Evolutionary conservation across 1,284 basidiomycete species (phyloP).

Genomic region (Cutaneotrichosporon spelunceum): DNA sequence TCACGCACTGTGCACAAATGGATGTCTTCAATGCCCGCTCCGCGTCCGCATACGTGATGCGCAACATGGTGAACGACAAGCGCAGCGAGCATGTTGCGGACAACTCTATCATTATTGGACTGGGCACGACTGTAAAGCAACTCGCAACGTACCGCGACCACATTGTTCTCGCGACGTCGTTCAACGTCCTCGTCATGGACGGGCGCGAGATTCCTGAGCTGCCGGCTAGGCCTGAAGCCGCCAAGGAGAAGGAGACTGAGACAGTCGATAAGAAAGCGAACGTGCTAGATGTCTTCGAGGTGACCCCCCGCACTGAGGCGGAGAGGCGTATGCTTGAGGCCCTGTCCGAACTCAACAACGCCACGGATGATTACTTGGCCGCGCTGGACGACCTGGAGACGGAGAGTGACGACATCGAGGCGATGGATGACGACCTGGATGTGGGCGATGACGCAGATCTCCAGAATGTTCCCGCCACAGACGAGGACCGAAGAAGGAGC

Average conservation of each 20-base stretch:
- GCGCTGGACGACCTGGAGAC: background rate
- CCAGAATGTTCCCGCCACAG: no score
- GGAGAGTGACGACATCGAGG: no score
- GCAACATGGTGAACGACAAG: constrained; percentile 3
- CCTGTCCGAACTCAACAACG: no score
- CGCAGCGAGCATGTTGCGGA: constrained; percentile 18
- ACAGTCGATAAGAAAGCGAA: background rate
- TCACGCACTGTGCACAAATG: constrained; percentile 14
- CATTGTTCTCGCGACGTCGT: constrained; percentile 28
- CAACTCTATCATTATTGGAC: constrained; percentile 26
- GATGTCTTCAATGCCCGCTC: background rate
- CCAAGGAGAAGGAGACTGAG: background rate
- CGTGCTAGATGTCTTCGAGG: background rate
- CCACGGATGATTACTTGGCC: background rate
- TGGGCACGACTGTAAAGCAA: constrained; percentile 23
- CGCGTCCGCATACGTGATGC: background rate
- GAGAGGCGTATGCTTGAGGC: no score
- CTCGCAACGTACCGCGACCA: constrained; percentile 34
- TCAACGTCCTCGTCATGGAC: constrained; percentile 30
- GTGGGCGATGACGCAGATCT: no score
- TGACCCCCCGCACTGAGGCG: no score
- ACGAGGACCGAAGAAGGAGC: background rate
- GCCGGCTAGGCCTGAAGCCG: background rate
- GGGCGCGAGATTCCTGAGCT: constrained; percentile 25
- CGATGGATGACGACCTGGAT: no score